Evolutionary conservation across 2,329 filamentous ascomycete genomes (phyloP).

Genomic region (Talaromyces sp.): DNA sequence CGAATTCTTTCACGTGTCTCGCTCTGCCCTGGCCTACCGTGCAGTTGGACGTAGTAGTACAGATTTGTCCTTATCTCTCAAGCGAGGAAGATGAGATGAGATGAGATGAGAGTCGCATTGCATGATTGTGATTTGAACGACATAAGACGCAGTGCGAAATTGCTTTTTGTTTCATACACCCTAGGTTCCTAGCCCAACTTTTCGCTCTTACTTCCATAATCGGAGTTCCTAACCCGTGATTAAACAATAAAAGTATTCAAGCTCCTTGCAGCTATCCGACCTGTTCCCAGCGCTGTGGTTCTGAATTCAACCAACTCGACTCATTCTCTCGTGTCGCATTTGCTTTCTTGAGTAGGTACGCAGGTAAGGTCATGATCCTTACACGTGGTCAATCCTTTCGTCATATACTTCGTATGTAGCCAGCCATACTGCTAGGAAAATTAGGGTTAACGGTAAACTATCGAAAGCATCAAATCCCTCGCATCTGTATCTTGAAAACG

Average conservation of each 20-base stretch:
- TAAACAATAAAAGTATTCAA: neutral
- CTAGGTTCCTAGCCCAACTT: neutral
- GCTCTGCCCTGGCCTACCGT: neutral
- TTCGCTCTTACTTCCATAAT: neutral
- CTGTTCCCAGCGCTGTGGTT: neutral
- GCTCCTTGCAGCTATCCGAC: neutral
- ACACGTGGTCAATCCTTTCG: neutral
- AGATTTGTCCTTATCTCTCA: neutral
- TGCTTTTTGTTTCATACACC: neutral
- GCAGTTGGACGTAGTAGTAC: neutral
- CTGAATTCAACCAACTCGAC: neutral
- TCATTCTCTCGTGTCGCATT: neutral
- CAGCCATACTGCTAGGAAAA: neutral
- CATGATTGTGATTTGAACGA: neutral
- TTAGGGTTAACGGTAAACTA: neutral
- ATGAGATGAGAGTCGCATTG: neutral
- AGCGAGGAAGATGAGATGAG: neutral
- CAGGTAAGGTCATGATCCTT: neutral
- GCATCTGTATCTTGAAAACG: neutral
- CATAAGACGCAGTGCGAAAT: neutral
- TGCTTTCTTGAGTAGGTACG: neutral
- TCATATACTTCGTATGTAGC: neutral
- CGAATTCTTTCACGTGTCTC: neutral
- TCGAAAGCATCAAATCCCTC: neutral
- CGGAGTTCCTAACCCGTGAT: neutral